Evolutionary conservation across 768 basidiomycete genomes (phyloP).

Genomic region (Favolaschia claudopus): DNA sequence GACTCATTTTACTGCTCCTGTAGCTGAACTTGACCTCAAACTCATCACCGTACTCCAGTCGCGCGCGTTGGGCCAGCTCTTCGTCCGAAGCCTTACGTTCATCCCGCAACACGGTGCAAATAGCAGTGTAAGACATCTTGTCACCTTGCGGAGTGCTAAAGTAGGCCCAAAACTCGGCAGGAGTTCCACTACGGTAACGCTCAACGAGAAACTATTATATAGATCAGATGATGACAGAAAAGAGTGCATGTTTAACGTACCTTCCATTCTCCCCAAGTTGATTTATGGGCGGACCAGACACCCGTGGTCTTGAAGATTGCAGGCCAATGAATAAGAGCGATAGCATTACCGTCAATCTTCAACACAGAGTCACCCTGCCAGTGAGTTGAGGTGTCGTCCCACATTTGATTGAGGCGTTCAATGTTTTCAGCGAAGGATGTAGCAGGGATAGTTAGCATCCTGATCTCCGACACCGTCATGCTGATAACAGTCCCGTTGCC

Average conservation of each 20-base stretch:
- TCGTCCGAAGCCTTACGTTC: slow-evolving; percentile 14
- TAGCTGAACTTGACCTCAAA: slow-evolving; percentile 28
- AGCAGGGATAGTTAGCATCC: slow-evolving; percentile 5
- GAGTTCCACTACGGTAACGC: slow-evolving; percentile 17
- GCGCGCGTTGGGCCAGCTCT: slow-evolving; percentile 12
- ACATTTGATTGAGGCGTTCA: slow-evolving; percentile 31
- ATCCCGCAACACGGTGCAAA: slow-evolving; percentile 6
- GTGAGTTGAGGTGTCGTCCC: slow-evolving; percentile 32
- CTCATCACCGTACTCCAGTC: slow-evolving; percentile 17
- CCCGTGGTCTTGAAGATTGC: slow-evolving; percentile 9
- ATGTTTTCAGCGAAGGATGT: slow-evolving; percentile 31
- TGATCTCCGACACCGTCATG: neutral
- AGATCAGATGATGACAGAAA: neutral
- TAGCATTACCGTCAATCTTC: slow-evolving; percentile 18
- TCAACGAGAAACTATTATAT: slow-evolving; percentile 21
- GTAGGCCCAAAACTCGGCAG: slow-evolving; percentile 25
- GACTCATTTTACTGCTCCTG: slow-evolving; percentile 10
- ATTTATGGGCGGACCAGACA: slow-evolving; percentile 16
- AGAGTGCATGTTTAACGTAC: neutral
- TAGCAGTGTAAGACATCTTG: slow-evolving; percentile 23
- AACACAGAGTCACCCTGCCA: slow-evolving; percentile 29
- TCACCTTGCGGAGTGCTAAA: slow-evolving; percentile 17
- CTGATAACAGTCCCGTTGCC: neutral
- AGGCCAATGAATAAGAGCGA: slow-evolving; percentile 11
- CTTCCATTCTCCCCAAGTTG: slow-evolving; percentile 25